Conservation (phyloP, 2,329 filamentous ascomycete genomes). For the Cladophialophora carrionii region DNA sequence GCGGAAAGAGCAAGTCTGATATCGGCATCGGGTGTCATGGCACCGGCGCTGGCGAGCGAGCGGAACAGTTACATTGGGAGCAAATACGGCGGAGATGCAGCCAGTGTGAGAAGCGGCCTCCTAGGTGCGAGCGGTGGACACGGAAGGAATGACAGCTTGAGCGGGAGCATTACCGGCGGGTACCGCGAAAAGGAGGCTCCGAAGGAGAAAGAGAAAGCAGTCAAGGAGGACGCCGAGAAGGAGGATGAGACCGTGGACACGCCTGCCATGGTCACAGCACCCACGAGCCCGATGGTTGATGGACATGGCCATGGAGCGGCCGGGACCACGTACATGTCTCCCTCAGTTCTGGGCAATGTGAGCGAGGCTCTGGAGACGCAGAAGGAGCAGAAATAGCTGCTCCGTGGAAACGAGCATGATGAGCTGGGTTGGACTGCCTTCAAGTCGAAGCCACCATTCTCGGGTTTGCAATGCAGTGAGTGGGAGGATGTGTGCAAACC, state of each 20-base stretch:
- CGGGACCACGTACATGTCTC: slow-evolving; percentile 18
- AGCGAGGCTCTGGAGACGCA: slow-evolving; percentile 15
- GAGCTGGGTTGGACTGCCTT: neutral
- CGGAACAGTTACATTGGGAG: slow-evolving; percentile 78
- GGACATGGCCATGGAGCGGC: slow-evolving; percentile 16
- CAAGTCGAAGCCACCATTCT: neutral
- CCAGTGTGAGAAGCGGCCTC: slow-evolving; percentile 76
- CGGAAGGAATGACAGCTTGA: slow-evolving; percentile 36
- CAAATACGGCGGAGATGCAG: slow-evolving; percentile 69
- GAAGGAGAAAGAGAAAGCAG: slow-evolving; percentile 24
- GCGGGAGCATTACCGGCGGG: slow-evolving; percentile 33
- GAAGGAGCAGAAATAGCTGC: neutral
- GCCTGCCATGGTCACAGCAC: slow-evolving; percentile 34
- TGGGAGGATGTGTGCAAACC: neutral
- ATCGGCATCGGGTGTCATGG: slow-evolving; percentile 67
- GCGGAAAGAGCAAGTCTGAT: slow-evolving; percentile 71
- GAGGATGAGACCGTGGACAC: slow-evolving; percentile 2
- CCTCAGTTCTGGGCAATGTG: slow-evolving; percentile 17
- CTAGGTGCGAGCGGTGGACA: slow-evolving; percentile 64
- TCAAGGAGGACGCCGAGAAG: slow-evolving; percentile 7
- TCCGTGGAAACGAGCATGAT: neutral
- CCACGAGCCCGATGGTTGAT: slow-evolving; percentile 34
- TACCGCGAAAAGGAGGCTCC: slow-evolving; percentile 20
- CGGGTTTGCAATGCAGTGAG: neutral
- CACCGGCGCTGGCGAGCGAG: slow-evolving; percentile 70